Evolutionary conservation across 306 rosid species (phyloP).

Genomic region (Acmispon strigosus): DNA sequence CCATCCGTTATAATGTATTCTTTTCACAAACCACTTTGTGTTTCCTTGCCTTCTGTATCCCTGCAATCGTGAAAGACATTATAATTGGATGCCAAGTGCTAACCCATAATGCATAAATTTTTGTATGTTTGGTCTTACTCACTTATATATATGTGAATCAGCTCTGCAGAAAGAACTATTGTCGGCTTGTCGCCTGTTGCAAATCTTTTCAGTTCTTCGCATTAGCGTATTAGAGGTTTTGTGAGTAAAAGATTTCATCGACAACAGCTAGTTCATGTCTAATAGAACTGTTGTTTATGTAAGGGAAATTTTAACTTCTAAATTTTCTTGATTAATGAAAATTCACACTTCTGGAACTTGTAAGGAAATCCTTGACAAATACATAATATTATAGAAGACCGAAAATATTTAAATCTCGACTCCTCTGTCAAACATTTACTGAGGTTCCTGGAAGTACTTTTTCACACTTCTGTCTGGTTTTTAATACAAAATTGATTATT

Average conservation of each 20-base stretch:
- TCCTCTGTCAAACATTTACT: conserved; percentile 57
- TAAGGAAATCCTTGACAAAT: conserved; percentile 51
- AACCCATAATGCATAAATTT: not conserved
- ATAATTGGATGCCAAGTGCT: not conserved
- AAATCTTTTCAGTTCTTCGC: conserved; percentile 7
- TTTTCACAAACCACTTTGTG: not conserved
- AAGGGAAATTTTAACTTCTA: not conserved
- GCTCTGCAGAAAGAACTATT: conserved; percentile 11
- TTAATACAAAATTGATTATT: not conserved
- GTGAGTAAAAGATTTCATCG: not conserved
- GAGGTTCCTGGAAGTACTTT: conserved; percentile 68
- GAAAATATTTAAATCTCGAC: conserved; percentile 41
- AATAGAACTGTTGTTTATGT: not conserved
- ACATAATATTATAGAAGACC: conserved; percentile 67
- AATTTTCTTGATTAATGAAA: conserved; percentile 17
- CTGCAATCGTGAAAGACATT: not conserved
- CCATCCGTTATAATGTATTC: not conserved
- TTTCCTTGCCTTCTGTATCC: not conserved
- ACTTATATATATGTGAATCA: not conserved
- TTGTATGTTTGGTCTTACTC: not conserved
- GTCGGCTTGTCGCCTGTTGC: too few species aligned
- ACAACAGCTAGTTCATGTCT: not conserved
- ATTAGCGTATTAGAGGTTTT: not conserved
- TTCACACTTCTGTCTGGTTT: conserved; percentile 10
- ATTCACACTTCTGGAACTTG: conserved; percentile 2